phyloP scores from a whole-genome alignment of 2,329 filamentous ascomycete species.

The Colletotrichum sidae region DNA sequence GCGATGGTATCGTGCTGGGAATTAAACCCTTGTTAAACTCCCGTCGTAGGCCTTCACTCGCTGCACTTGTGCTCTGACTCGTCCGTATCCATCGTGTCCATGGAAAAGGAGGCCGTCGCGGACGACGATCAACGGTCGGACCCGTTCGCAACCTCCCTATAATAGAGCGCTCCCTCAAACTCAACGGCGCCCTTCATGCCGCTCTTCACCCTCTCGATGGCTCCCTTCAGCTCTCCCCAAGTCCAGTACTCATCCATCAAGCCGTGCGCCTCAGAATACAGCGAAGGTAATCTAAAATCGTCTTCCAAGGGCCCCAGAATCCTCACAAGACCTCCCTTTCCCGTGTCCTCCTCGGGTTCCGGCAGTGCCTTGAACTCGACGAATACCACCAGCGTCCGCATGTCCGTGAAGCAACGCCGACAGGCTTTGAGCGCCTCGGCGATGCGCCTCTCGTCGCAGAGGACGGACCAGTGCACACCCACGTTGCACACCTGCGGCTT shows the following conservation, averaged over 20 bases:
- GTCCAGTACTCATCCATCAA: conserved; percentile 34
- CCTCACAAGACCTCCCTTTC: conserved; percentile 6
- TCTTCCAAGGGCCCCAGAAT: conserved; percentile 16
- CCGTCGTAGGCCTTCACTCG: no score
- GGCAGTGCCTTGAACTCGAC: conserved; percentile 31
- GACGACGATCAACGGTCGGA: background rate
- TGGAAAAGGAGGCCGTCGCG: background rate
- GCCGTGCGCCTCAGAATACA: conserved; percentile 21
- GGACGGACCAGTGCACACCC: conserved; percentile 31
- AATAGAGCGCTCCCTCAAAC: conserved; percentile 27
- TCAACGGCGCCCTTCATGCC: conserved; percentile 1
- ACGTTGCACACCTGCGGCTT: conserved; percentile 27
- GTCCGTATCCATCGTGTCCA: no score
- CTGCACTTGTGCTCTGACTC: no score
- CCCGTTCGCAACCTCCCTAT: conserved; percentile 22
- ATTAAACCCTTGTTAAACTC: no score
- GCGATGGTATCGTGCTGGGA: no score
- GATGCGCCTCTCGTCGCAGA: conserved; percentile 31
- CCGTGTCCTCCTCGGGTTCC: conserved; percentile 20
- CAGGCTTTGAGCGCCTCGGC: conserved; percentile 16
- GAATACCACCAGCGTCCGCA: conserved; percentile 18
- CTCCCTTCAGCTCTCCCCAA: conserved; percentile 27
- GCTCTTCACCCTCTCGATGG: conserved; percentile 21
- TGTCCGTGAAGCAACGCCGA: conserved; percentile 17
- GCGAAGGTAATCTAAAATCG: conserved; percentile 22